Evolutionary conservation across 805 yeast species (phyloP).

Genomic region (Sugiyamaella chiloensis): DNA sequence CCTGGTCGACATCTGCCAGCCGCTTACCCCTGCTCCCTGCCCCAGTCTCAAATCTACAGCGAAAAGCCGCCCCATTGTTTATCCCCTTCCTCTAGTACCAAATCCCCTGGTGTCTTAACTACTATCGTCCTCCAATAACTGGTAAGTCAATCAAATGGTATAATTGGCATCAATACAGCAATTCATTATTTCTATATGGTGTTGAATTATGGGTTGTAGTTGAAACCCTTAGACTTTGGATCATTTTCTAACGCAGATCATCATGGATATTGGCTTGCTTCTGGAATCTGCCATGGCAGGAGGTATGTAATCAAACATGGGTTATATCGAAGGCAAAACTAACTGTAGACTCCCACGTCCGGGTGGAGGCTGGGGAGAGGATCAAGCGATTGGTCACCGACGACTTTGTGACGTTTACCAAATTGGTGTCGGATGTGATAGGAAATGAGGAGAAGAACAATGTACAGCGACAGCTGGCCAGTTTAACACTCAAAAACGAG

Average conservation of each 20-base stretch:
- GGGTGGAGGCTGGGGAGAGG: constrained; percentile 77
- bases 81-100: constrained; percentile 2
- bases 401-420: constrained; percentile 70
- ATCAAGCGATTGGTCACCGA: constrained; percentile 66
- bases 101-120: constrained; percentile 4
- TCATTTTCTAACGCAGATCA: constrained; percentile 1
- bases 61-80: constrained; percentile 5
- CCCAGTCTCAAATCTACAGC: constrained; percentile 4
- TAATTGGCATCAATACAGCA: too few species aligned
- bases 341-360: constrained; percentile 49
- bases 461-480: constrained; percentile 91
- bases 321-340: too few species aligned
- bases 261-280: constrained; percentile 57
- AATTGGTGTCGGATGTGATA: constrained; percentile 65
- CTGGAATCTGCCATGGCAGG: too few species aligned
- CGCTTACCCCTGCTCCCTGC: constrained; percentile 6
- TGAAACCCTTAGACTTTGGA: too few species aligned
- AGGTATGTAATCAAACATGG: too few species aligned
- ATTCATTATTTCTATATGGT: too few species aligned
- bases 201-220: too few species aligned
- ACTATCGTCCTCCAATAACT: too few species aligned
- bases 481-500: constrained; percentile 81
- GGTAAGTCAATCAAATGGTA: too few species aligned
- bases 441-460: constrained; percentile 56
- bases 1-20: too few species aligned